Evolutionary conservation across 2,329 filamentous ascomycete species (phyloP).

Genomic region (Sarocladiaceae sp.): DNA sequence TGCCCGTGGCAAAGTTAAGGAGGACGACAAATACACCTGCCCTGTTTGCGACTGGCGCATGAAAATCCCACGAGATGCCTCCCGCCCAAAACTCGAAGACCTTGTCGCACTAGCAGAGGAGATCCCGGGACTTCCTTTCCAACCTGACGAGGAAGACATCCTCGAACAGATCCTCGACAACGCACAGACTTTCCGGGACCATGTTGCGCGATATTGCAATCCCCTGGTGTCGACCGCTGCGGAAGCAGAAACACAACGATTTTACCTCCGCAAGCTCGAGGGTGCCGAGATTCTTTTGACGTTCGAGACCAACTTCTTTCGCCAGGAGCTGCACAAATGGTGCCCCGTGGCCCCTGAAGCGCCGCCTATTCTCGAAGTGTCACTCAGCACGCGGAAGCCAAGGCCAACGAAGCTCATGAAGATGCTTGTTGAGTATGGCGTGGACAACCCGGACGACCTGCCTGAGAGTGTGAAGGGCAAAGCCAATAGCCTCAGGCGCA

Average conservation of each 20-base stretch:
- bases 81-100: conserved; percentile 90
- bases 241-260: conserved; percentile 83
- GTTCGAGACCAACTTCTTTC: conserved; percentile 95
- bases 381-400: conserved; percentile 88
- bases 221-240: conserved; percentile 74
- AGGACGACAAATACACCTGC: conserved; percentile 97
- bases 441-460: conserved; percentile 84
- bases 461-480: conserved; percentile 78
- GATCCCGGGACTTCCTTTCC: conserved; percentile 75
- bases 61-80: conserved; percentile 93
- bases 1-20: conserved; percentile 93
- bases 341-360: conserved; percentile 80
- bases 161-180: conserved; percentile 81
- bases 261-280: conserved; percentile 95
- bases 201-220: conserved; percentile 74
- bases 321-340: conserved; percentile 92
- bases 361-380: conserved; percentile 79
- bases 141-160: conserved; percentile 88
- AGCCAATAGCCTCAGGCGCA: conserved; percentile 65
- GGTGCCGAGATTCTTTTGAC: conserved; percentile 89
- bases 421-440: conserved; percentile 79
- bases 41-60: conserved; percentile 97
- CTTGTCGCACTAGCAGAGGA: conserved; percentile 79
- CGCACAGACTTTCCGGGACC: conserved; percentile 76
- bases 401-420: conserved; percentile 96